phyloP scores from a whole-genome alignment of 1,139 yeast genomes.

The Yarrowia galli region DNA sequence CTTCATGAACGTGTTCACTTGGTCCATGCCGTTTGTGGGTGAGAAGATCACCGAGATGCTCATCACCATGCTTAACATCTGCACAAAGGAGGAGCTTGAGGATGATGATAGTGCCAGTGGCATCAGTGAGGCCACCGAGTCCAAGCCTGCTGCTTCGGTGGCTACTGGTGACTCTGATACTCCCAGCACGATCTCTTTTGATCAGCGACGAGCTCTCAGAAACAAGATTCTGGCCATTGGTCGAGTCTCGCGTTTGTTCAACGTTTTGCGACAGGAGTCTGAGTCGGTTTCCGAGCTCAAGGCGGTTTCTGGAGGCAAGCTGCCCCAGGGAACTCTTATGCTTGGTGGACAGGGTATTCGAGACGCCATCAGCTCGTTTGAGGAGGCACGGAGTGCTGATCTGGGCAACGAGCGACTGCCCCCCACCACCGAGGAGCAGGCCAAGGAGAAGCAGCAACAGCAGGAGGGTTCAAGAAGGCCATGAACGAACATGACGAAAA shows the following conservation, averaged over 20 bases:
- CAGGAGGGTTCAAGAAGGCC: conserved; percentile 43
- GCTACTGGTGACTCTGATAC: conserved; percentile 2
- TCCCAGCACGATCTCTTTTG: conserved; percentile 46
- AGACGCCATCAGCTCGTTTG: conserved; percentile 74
- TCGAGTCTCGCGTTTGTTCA: conserved; percentile 91
- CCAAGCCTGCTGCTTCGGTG: conserved; percentile 28
- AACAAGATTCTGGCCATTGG: conserved; percentile 96
- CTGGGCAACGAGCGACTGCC: conserved; percentile 87
- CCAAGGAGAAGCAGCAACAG: conserved; percentile 53
- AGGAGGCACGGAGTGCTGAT: conserved; percentile 85
- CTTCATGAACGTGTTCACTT: conserved; percentile 95
- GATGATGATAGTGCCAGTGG: conserved; percentile 61
- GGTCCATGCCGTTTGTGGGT: conserved; percentile 99
- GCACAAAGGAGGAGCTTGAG: conserved; percentile 93
- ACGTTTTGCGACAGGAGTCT: conserved; percentile 85
- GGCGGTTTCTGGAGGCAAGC: conserved; percentile 67
- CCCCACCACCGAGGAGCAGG: conserved; percentile 71
- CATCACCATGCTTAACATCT: conserved; percentile 86
- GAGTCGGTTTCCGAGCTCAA: conserved; percentile 86
- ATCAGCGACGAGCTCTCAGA: conserved; percentile 69
- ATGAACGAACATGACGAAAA: conserved; percentile 53
- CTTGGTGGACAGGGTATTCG: conserved; percentile 84
- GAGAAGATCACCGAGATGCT: conserved; percentile 93
- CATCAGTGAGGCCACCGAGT: conserved; percentile 42
- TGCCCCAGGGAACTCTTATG: conserved; percentile 88